These are phyloP conservation scores for Fusarium udum DNA, from an alignment of 2,329 filamentous ascomycete species.

Conservation along the genomic window DNA sequence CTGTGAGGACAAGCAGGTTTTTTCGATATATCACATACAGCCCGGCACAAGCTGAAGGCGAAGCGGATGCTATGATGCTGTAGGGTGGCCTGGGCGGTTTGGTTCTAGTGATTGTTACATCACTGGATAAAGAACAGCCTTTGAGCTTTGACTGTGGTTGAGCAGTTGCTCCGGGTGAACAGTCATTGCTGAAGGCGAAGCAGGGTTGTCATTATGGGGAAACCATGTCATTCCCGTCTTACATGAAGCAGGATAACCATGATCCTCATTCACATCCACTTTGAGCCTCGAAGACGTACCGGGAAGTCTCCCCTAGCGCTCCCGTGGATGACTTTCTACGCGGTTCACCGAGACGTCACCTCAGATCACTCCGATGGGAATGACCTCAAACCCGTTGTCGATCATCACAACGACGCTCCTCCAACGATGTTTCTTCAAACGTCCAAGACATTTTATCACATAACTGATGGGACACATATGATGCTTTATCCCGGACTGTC, in stretches of 20 bases:
- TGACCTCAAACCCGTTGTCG: slow-evolving; percentile 19
- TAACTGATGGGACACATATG: background rate
- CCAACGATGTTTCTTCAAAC: background rate
- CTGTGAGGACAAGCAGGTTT: slow-evolving; percentile 22
- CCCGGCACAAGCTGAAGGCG: background rate
- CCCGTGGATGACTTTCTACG: slow-evolving; percentile 11
- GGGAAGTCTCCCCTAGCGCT: slow-evolving; percentile 28
- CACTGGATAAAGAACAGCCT: background rate
- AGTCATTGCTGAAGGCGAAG: background rate
- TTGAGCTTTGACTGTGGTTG: background rate
- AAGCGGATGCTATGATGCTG: slow-evolving; percentile 1
- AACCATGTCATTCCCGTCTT: background rate
- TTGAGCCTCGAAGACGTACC: slow-evolving; percentile 15
- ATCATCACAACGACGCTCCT: background rate
- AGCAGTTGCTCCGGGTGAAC: background rate
- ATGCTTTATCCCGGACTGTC: slow-evolving; percentile 12
- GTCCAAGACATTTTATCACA: background rate
- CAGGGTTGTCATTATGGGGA: background rate
- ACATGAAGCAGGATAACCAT: background rate
- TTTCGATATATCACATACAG: background rate
- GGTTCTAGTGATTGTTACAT: slow-evolving; percentile 21
- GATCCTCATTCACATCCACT: background rate
- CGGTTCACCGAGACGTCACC: slow-evolving; percentile 14
- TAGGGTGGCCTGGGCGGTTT: background rate
- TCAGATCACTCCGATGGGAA: slow-evolving; percentile 9